Conservation (phyloP, 75 land plant genomes). For the Larix kaempferi region DNA sequence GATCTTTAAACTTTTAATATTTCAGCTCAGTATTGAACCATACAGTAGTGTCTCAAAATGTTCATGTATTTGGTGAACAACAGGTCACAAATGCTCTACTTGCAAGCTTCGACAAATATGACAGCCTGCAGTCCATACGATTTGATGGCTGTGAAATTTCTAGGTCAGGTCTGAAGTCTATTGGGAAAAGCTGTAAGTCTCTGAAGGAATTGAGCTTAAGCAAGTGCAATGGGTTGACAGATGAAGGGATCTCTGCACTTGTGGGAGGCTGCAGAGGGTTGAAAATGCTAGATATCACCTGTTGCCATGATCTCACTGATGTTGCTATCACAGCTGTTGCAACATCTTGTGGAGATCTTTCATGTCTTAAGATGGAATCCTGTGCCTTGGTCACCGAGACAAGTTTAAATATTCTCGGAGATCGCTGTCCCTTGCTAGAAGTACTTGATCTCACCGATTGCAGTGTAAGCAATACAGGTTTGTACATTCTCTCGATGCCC, state of each 20-base stretch:
- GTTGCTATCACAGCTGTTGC: constrained; percentile 53
- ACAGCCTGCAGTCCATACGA: constrained; percentile 42
- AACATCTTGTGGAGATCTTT: constrained; percentile 55
- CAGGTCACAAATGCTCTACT: constrained; percentile 51
- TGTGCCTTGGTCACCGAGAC: constrained; percentile 58
- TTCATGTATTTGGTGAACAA: constrained; percentile 6
- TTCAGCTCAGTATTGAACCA: neutral
- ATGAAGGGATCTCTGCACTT: constrained; percentile 65
- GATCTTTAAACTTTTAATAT: neutral
- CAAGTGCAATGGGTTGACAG: constrained; percentile 88
- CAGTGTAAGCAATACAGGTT: constrained; percentile 77
- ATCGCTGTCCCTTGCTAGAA: constrained; percentile 55
- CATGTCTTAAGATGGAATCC: constrained; percentile 87
- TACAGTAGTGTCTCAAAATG: neutral
- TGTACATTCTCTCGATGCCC: constrained; percentile 12
- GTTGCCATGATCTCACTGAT: constrained; percentile 81
- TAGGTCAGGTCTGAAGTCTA: constrained; percentile 46
- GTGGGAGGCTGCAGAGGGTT: constrained; percentile 56
- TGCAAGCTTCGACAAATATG: constrained; percentile 26
- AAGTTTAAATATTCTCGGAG: constrained; percentile 61
- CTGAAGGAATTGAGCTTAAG: constrained; percentile 80
- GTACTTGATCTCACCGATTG: constrained; percentile 94
- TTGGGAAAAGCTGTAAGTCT: constrained; percentile 56
- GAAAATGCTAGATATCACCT: constrained; percentile 80
- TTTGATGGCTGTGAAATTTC: constrained; percentile 88